These are phyloP conservation scores for Metahyphopichia silvanorum DNA, from an alignment of 805 yeast species.

Conservation along the genomic window DNA sequence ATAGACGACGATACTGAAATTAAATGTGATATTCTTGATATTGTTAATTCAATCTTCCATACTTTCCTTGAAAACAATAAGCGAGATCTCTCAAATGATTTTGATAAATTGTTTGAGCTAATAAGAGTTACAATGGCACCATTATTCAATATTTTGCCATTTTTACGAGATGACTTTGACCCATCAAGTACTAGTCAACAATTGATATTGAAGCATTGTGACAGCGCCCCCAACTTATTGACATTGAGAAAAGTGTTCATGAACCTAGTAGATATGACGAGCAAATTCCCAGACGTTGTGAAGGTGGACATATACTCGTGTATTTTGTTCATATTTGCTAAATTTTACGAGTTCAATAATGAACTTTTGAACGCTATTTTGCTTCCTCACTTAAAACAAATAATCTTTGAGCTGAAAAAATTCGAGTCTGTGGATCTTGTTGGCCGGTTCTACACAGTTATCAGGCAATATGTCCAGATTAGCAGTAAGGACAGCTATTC, in stretches of 20 bases:
- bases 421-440: constrained; percentile 16
- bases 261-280: constrained; percentile 59
- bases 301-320: constrained; percentile 71
- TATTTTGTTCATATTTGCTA: constrained; percentile 58
- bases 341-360: constrained; percentile 45
- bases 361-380: constrained; percentile 45
- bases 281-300: constrained; percentile 63
- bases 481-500: constrained; percentile 17
- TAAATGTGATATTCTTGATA: constrained; percentile 47
- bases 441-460: constrained; percentile 20
- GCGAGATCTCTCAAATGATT: constrained; percentile 44
- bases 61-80: constrained; percentile 33
- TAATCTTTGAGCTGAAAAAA: constrained; percentile 21
- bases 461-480: constrained; percentile 17
- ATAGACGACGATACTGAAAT: constrained; percentile 63
- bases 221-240: constrained; percentile 34
- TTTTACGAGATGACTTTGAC: constrained; percentile 47
- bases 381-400: constrained; percentile 39
- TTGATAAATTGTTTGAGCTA: constrained; percentile 81
- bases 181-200: constrained; percentile 20
- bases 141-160: constrained; percentile 57
- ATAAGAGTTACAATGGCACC: constrained; percentile 67
- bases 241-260: constrained; percentile 48
- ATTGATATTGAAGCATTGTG: constrained; percentile 23
- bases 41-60: constrained; percentile 25